Conservation (phyloP, 192 early-diverging fungal genomes). For the Glomus cerebriforme region DNA sequence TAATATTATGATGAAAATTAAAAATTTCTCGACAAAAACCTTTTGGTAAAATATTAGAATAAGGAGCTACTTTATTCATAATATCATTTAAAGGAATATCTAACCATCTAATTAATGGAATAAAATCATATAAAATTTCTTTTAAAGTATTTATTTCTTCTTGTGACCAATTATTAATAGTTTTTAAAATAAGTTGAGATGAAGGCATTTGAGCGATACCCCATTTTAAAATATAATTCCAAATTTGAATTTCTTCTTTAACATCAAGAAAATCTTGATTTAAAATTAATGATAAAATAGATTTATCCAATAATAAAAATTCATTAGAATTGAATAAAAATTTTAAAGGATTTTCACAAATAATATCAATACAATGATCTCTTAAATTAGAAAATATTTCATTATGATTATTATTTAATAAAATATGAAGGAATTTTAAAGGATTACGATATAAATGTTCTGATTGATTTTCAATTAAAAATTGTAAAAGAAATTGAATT, state of each 20-base stretch:
- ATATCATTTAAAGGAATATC: background rate
- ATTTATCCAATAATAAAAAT: background rate
- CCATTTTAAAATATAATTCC: constrained; percentile 9
- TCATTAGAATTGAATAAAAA: background rate
- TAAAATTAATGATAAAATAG: background rate
- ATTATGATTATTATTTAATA: background rate
- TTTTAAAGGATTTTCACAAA: background rate
- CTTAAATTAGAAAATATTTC: background rate
- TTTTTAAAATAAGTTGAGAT: background rate
- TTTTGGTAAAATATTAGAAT: background rate
- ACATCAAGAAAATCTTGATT: background rate
- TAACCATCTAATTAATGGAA: background rate
- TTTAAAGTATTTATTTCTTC: background rate
- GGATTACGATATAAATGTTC: background rate
- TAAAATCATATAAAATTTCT: background rate
- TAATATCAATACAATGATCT: background rate
- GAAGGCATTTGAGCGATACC: constrained; percentile 3
- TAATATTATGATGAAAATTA: background rate
- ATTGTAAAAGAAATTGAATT: background rate
- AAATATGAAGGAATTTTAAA: background rate
- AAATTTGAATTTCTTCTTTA: background rate
- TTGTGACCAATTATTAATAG: background rate
- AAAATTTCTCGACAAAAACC: background rate
- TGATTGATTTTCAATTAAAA: background rate
- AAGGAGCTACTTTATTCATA: background rate